Evolutionary conservation across 1,139 yeast species (phyloP), one percentile per base, ranked within the genome.

Genomic region (Scheffersomyces segobiensis): DNA sequence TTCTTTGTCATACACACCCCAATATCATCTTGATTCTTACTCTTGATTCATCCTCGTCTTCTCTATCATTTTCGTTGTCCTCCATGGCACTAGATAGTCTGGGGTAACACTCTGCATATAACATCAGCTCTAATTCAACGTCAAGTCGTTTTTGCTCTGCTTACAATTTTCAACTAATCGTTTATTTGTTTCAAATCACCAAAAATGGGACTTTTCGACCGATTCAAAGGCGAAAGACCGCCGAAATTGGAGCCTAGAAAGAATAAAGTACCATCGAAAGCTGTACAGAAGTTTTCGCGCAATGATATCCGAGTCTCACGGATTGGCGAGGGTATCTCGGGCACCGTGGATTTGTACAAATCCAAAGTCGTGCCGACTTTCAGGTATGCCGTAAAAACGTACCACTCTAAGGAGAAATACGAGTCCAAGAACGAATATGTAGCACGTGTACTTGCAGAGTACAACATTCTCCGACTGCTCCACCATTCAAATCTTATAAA

Each of bases 321-420:
- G 5, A 39, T 77, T 3, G 82, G 81, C 1, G 46, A 63, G 14
- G 87, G 87, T 0, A 67, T 78, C 2, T 77, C 84, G 0, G 85
- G 84, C 0, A 64, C 63, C 14, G 85, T 81, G 2, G 78, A 73
- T 5, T 67, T 81, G 14, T 74, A 68, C 59, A 62, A 66, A 52
- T 63, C 69, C 48, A 69, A 66, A 53, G 55, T 62, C 17, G 53
- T 57, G n/a, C 59, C 56, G 4, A 53, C 46, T 6, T 60, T 60
- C 46, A 52, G 57, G 3, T 80, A 73, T 60, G 86, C 81, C 1
- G 73, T 81, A 22, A 83, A 83, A 66, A 68, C 68, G 3, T 81
- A 79, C 67, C 72, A 72, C 55, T 57, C 67, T 4, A 71, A 66
- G 57, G 86, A 81, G 59, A 56, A 56, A 2, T 68, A 74, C 55